Percentiles rank a stretch among this genome's conserved stretches.
Evolutionary conservation across 2,329 filamentous ascomycete genomes (phyloP).

Genomic region (Colletotrichum echinochloae): DNA sequence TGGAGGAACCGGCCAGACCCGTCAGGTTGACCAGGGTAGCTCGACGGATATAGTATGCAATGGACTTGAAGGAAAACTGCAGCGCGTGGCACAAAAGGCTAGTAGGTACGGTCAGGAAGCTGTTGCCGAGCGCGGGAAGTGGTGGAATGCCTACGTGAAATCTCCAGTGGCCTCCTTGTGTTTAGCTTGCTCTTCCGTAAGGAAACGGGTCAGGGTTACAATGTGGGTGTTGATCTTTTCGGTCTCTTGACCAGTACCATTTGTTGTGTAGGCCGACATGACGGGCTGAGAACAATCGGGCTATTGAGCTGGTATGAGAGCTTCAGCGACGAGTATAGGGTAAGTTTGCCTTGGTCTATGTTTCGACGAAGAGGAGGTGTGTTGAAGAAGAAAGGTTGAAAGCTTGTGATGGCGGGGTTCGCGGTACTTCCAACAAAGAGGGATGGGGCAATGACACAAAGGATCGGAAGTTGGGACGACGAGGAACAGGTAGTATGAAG

Average conservation of each 20-base stretch:
- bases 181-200: slow-evolving; percentile 96
- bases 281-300: background rate
- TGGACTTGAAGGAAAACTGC: slow-evolving; percentile 99
- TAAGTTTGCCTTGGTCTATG: background rate
- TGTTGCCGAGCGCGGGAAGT: background rate
- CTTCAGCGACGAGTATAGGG: background rate
- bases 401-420: slow-evolving; percentile 33
- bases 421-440: slow-evolving; percentile 23
- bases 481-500: slow-evolving; percentile 10
- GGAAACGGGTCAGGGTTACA: slow-evolving; percentile 92
- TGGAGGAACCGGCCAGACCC: slow-evolving; percentile 92
- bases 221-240: slow-evolving; percentile 97
- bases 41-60: slow-evolving; percentile 98
- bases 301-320: background rate
- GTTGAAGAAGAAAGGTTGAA: slow-evolving; percentile 14
- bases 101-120: slow-evolving; percentile 31
- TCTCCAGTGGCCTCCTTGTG: slow-evolving; percentile 96
- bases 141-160: slow-evolving; percentile 80
- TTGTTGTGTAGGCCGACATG: slow-evolving; percentile 44
- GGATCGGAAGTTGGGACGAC: background rate
- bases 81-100: slow-evolving; percentile 97
- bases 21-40: slow-evolving; percentile 95
- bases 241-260: slow-evolving; percentile 62
- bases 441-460: slow-evolving; percentile 16
- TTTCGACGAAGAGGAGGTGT: slow-evolving; percentile 8